Evolutionary conservation across 176 grass and related monocot species (phyloP).

Genomic region (Aechmea fasciata): DNA sequence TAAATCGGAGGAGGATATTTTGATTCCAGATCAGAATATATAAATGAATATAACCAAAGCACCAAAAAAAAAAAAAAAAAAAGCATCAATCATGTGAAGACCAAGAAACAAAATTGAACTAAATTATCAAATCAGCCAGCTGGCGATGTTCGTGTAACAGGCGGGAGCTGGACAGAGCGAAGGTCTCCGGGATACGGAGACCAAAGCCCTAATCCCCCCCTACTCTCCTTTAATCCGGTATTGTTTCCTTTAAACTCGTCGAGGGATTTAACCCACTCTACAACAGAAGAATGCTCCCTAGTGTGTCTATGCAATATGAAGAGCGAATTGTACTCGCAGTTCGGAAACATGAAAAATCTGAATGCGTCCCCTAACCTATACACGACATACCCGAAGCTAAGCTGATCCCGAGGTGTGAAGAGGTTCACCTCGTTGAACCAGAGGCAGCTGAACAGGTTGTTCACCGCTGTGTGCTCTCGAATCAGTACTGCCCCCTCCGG

Average conservation of each 20-base stretch:
- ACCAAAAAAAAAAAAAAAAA: not conserved
- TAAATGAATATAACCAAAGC: not conserved
- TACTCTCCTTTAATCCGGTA: constrained; percentile 64
- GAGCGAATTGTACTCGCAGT: constrained; percentile 95
- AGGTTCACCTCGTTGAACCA: constrained; percentile 99
- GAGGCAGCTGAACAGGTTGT: constrained; percentile 74
- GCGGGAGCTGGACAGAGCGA: constrained; percentile 45
- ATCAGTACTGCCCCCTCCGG: constrained; percentile 91
- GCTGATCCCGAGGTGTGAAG: constrained; percentile 88
- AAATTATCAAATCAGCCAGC: constrained; percentile 42
- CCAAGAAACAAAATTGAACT: not conserved
- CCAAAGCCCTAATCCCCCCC: constrained; percentile 84
- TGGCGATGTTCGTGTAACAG: constrained; percentile 55
- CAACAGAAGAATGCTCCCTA: constrained; percentile 78
- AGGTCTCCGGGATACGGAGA: constrained; percentile 57
- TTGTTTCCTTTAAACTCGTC: constrained; percentile 62
- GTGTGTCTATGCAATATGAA: constrained; percentile 87
- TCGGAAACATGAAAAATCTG: constrained; percentile 94
- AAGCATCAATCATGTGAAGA: not conserved
- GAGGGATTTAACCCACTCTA: constrained; percentile 87
- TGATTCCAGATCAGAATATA: not conserved
- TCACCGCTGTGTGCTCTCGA: constrained; percentile 74
- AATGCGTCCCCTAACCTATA: constrained; percentile 46
- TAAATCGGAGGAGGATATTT: not conserved
- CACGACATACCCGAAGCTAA: constrained; percentile 87